These are phyloP conservation scores for Theileria annulata DNA, from an alignment of 169 alveolate genomes.

Conservation along the genomic window DNA sequence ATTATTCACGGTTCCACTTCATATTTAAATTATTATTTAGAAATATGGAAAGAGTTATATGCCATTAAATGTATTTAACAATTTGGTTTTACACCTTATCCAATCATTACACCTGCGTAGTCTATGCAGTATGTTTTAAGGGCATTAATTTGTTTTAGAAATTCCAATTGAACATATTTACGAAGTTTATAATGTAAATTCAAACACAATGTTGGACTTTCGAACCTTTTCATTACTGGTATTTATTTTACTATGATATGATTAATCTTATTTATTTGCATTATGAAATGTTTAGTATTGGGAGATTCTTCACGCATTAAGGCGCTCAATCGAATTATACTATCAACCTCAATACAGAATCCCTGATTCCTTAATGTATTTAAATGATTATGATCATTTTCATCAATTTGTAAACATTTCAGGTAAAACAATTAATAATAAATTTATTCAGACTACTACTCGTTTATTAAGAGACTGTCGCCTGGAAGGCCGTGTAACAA, in stretches of 20 bases:
- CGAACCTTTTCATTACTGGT: constrained; percentile 43
- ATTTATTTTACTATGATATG: too few relatives aligned
- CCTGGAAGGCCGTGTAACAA: constrained; percentile 56
- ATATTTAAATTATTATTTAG: background rate
- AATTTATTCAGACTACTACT: constrained; percentile 10
- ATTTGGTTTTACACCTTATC: constrained; percentile 38
- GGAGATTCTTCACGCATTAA: constrained; percentile 41
- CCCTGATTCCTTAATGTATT: background rate
- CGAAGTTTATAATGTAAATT: constrained; percentile 18
- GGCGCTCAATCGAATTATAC: constrained; percentile 20
- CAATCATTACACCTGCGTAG: constrained; percentile 50
- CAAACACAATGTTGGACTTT: constrained; percentile 19
- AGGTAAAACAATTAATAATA: constrained; percentile 1
- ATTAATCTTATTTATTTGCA: too few relatives aligned
- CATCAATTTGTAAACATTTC: constrained; percentile 28
- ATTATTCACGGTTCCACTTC: constrained; percentile 23
- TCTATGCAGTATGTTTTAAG: constrained; percentile 14
- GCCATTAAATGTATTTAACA: constrained; percentile 52
- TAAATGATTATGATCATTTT: constrained; percentile 9
- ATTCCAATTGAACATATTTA: constrained; percentile 26
- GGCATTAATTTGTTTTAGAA: background rate
- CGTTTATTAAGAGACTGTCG: constrained; percentile 36
- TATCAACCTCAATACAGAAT: constrained; percentile 11
- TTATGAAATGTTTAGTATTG: constrained; percentile 30
- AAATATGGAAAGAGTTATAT: constrained; percentile 44